Evolutionary conservation across 2,329 filamentous ascomycete species (phyloP).

Genomic region (Aureobasidium sp.): DNA sequence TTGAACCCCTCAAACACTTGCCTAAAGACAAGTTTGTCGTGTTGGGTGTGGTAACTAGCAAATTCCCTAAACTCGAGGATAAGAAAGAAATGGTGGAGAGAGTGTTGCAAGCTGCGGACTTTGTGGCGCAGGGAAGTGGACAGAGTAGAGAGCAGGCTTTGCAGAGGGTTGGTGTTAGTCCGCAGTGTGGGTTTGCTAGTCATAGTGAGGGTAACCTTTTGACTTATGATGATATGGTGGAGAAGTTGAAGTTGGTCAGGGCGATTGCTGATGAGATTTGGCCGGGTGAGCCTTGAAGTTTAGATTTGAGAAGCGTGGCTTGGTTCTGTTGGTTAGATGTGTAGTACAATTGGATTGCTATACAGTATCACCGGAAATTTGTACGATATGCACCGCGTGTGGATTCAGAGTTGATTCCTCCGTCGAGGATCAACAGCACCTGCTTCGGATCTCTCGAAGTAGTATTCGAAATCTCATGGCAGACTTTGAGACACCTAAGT

Average conservation of each 20-base stretch:
- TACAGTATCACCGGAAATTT: too few relatives aligned
- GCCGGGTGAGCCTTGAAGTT: slow-evolving; percentile 46
- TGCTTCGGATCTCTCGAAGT: too few relatives aligned
- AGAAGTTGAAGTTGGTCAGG: slow-evolving; percentile 64
- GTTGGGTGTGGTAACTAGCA: slow-evolving; percentile 40
- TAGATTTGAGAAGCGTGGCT: too few relatives aligned
- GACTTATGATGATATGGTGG: slow-evolving; percentile 59
- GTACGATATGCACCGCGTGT: too few relatives aligned
- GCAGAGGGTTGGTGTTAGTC: slow-evolving; percentile 59
- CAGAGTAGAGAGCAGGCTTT: slow-evolving; percentile 57
- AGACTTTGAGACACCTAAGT: too few relatives aligned
- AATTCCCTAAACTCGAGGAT: slow-evolving; percentile 40
- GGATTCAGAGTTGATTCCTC: too few relatives aligned
- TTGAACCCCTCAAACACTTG: slow-evolving; percentile 39
- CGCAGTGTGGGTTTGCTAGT: slow-evolving; percentile 55
- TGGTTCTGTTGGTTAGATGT: too few relatives aligned
- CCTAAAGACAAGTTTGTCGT: slow-evolving; percentile 43
- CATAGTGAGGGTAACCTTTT: slow-evolving; percentile 68
- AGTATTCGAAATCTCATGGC: too few relatives aligned
- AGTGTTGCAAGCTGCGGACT: slow-evolving; percentile 50
- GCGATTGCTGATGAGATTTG: slow-evolving; percentile 68
- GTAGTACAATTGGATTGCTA: too few relatives aligned
- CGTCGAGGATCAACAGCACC: too few relatives aligned
- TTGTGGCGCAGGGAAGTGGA: slow-evolving; percentile 60
- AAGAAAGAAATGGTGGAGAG: slow-evolving; percentile 41